phyloP scores from a whole-genome alignment of 208 protist species.

The Trypanosoma avium region DNA sequence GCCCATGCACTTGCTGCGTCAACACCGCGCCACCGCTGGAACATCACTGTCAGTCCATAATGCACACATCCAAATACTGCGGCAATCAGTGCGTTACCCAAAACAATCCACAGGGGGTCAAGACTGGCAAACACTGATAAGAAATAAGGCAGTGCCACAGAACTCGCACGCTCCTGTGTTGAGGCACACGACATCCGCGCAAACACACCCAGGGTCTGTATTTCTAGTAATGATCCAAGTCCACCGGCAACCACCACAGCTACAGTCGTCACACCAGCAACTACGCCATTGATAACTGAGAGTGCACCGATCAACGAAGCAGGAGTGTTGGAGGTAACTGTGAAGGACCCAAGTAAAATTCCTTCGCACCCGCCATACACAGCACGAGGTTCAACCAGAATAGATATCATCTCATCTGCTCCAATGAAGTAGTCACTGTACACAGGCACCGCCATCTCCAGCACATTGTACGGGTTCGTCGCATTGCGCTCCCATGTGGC shows the following conservation, averaged over 20 bases:
- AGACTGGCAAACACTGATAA: slow-evolving; percentile 10
- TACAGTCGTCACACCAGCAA: neutral
- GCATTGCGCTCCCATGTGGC: slow-evolving; percentile 6
- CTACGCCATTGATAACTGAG: neutral
- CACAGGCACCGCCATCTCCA: neutral
- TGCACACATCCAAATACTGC: slow-evolving; percentile 10
- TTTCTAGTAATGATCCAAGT: neutral
- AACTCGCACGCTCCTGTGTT: slow-evolving; percentile 1
- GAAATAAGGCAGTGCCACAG: slow-evolving; percentile 9
- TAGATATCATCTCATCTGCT: slow-evolving; percentile 2
- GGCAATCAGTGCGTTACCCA: slow-evolving; percentile 8
- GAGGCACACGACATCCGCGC: slow-evolving; percentile 1
- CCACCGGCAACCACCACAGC: neutral
- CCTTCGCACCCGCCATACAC: slow-evolving; percentile 8
- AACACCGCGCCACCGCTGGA: slow-evolving; percentile 11
- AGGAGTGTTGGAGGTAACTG: neutral
- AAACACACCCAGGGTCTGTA: neutral
- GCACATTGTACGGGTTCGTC: neutral
- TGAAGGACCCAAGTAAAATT: neutral
- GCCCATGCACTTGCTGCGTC: slow-evolving; percentile 7
- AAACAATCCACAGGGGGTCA: neutral
- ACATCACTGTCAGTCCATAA: slow-evolving; percentile 9
- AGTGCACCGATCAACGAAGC: neutral
- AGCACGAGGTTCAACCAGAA: neutral
- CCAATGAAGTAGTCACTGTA: slow-evolving; percentile 8